Conservation (phyloP, 2,329 filamentous ascomycete species). For the Scedosporium dehoogii region DNA sequence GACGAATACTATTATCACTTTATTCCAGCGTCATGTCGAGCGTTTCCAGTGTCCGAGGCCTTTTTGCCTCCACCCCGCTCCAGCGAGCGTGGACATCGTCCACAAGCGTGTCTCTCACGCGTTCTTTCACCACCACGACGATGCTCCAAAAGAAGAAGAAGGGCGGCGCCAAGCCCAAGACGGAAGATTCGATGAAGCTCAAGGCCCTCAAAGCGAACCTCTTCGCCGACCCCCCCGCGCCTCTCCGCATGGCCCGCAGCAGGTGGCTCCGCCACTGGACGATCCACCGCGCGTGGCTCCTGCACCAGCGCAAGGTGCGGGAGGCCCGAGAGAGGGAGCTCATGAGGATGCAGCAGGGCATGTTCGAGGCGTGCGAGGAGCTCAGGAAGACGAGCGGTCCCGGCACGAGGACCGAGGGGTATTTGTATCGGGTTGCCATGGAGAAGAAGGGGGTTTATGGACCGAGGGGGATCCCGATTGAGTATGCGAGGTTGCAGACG, state of each 20-base stretch:
- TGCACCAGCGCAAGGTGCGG: slow-evolving; percentile 63
- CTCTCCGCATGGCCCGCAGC: slow-evolving; percentile 80
- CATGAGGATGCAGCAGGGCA: slow-evolving; percentile 69
- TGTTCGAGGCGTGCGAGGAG: slow-evolving; percentile 79
- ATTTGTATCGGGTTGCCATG: slow-evolving; percentile 80
- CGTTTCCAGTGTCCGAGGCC: neutral
- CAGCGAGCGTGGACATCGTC: slow-evolving; percentile 2
- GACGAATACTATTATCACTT: neutral
- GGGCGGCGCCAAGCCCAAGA: slow-evolving; percentile 16
- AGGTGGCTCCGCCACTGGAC: slow-evolving; percentile 94
- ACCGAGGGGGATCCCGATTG: slow-evolving; percentile 68
- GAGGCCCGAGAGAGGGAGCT: slow-evolving; percentile 58
- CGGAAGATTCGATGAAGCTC: slow-evolving; percentile 22
- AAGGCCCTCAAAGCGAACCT: slow-evolving; percentile 35
- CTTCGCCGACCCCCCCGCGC: slow-evolving; percentile 45
- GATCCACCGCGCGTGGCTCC: slow-evolving; percentile 90
- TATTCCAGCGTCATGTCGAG: neutral
- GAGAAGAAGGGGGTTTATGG: slow-evolving; percentile 79
- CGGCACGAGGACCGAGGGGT: slow-evolving; percentile 50
- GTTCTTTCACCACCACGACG: slow-evolving; percentile 19
- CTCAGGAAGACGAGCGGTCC: slow-evolving; percentile 53
- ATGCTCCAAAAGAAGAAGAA: slow-evolving; percentile 17
- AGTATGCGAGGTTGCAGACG: slow-evolving; percentile 78
- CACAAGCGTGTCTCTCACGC: slow-evolving; percentile 13
- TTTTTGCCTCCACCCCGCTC: slow-evolving; percentile 5